Conservation (phyloP, 176 grass and related monocot species). For the Hordeum vulgare region MorexV3_pseudomolecules_assembly NC_058522.1:571122129-571122628, state of each 20-base stretch:
- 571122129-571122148: no score
- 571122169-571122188: no score
- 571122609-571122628: background rate
- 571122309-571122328: no score
- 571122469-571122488: background rate
- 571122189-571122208: no score
- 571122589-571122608: background rate
- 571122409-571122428: background rate
- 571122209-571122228: no score
- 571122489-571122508: background rate
- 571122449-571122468: background rate
- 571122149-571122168: no score
- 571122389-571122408: background rate
- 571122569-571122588: slow-evolving; percentile 88
- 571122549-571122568: background rate
- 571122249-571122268: no score
- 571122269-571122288: no score
- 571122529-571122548: background rate
- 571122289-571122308: no score
- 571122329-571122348: no score
- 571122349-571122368: no score
- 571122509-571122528: background rate
- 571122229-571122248: no score
- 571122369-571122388: background rate
- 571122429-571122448: background rate